phyloP scores from a whole-genome alignment of 2,329 filamentous ascomycete species.

The Xylariaceae sp. region DNA sequence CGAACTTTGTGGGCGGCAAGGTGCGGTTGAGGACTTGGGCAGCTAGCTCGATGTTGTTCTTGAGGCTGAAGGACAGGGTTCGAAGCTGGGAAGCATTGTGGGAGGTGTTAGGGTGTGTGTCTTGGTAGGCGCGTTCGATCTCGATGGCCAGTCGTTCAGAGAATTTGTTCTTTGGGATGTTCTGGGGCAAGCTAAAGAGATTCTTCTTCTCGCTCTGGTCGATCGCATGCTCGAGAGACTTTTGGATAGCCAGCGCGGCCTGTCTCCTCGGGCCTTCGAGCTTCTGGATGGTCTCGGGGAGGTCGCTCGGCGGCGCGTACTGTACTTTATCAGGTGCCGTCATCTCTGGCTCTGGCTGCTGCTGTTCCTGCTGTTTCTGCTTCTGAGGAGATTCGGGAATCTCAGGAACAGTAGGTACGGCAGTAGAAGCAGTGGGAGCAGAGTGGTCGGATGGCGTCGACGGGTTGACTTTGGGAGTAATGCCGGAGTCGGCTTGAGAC shows the following conservation, averaged over 20 bases:
- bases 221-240: constrained; percentile 64
- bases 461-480: no score
- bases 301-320: constrained; percentile 49
- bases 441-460: no score
- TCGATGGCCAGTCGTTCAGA: constrained; percentile 70
- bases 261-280: constrained; percentile 63
- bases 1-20: constrained; percentile 70
- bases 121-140: constrained; percentile 69
- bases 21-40: constrained; percentile 69
- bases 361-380: no score
- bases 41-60: constrained; percentile 77
- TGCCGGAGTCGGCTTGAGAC: no score
- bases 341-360: constrained; percentile 29
- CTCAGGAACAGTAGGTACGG: no score
- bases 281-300: constrained; percentile 48
- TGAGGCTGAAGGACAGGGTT: constrained; percentile 79
- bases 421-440: no score
- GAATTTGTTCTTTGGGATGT: constrained; percentile 58
- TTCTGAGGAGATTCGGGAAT: neutral
- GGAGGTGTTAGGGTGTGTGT: constrained; percentile 49
- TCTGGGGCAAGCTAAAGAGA: constrained; percentile 59
- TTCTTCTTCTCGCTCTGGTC: constrained; percentile 63
- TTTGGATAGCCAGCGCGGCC: constrained; percentile 66
- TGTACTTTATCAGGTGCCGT: constrained; percentile 33
- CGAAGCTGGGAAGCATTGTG: constrained; percentile 64